A percentile compares a stretch with the other conserved stretches of the same genome.
Evolutionary conservation across 495 filamentous ascomycete genomes (phyloP).

Genomic region (Trypethelium eluteriae): DNA sequence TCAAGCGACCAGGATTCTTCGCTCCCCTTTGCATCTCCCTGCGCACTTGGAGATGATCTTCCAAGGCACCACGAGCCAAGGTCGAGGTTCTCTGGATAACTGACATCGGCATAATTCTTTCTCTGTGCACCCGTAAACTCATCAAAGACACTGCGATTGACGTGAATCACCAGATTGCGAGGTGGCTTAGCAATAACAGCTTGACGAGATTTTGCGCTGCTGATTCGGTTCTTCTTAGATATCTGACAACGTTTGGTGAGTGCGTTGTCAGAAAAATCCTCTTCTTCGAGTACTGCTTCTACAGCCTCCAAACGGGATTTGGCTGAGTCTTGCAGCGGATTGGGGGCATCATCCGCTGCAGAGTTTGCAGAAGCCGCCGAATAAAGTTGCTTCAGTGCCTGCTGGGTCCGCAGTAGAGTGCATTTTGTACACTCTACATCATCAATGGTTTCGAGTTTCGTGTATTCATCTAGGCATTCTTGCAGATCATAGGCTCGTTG

Average conservation of each 20-base stretch:
- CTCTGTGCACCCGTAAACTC: conserved; percentile 64
- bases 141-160: conserved; percentile 88
- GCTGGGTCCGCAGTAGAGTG: conserved; percentile 55
- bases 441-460: conserved; percentile 71
- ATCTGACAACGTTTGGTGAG: conserved; percentile 67
- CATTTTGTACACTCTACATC: conserved; percentile 90
- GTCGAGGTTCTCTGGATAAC: conserved; percentile 66
- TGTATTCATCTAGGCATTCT: conserved; percentile 78
- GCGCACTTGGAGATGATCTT: neutral
- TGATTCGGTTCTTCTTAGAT: conserved; percentile 55
- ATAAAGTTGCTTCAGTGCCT: conserved; percentile 45
- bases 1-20: conserved; percentile 60
- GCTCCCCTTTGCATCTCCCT: conserved; percentile 30
- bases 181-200: conserved; percentile 76
- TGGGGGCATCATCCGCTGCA: conserved; percentile 14
- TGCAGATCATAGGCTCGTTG: conserved; percentile 53
- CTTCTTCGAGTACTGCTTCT: conserved; percentile 61
- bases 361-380: conserved; percentile 21
- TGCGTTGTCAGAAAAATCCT: conserved; percentile 72
- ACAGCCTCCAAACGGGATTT: conserved; percentile 51
- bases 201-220: conserved; percentile 79
- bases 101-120: conserved; percentile 75
- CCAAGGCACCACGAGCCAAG: conserved; percentile 67
- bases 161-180: conserved; percentile 68
- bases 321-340: conserved; percentile 20